Evolutionary conservation across 306 rosid species (phyloP), one percentile per base, ranked within the genome.

Genomic region (Pyrus pyrifolia): DNA sequence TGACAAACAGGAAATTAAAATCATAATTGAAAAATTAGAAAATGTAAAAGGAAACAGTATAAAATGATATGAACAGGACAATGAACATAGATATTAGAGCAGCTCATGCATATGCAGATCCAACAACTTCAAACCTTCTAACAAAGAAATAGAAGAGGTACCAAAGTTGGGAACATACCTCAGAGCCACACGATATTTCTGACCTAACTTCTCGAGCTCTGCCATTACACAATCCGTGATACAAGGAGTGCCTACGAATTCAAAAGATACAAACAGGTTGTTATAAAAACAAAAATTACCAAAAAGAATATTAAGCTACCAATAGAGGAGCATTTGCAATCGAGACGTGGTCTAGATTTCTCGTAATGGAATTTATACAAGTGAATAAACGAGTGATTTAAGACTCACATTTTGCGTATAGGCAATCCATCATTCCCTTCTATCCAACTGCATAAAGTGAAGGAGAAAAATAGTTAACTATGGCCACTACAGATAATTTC

Each of bases 141-240:
- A 3, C 29, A 31, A 52, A 17, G 42, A 19, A 67, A 74, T 14
- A 33, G 5, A 22, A 31, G n/a, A 22, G 49, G 11, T 15, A 77
- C 12, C 35, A 57, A 46, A 19, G 31, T 62, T 35, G 23, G 19
- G 44, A 74, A 35, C 31, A 64, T 84, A 92, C 97, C 99, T 90
- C 71, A 95, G 85, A 79, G 97, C 97, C 14, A 95, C 97, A 68
- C 97, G 96, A 75, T 95, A 95, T 76, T 95, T 92, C 84, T 82
- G 87, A 51, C 97, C 99, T 72, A 92, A 82, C 79, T 91, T 91
- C 88, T 95, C 97, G 7, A 90, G 92, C 76, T 95, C 99, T 22
- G 97, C 97, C 87, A 95, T 92, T 67, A 92, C 97, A 83, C 99
- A 92, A 30, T 95, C 97, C 0, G 99, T 95, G 75, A 92, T 95